These are phyloP conservation scores for Obelidium mucronatum DNA, from an alignment of 192 early-diverging fungal species.

Conservation along the genomic window DNA sequence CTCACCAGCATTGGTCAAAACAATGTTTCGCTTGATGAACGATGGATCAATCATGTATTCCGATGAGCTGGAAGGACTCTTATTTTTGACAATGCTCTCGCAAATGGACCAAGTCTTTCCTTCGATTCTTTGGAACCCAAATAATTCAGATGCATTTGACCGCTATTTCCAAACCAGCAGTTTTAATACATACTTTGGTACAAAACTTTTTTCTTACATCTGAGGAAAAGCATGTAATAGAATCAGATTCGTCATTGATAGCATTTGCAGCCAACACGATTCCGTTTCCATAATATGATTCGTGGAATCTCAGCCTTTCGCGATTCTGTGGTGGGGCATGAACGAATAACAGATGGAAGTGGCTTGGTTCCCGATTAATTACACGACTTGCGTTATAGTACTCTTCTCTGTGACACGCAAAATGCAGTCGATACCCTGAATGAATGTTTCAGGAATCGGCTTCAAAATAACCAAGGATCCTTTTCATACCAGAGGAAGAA, in stretches of 20 bases:
- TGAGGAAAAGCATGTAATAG: slow-evolving; percentile 66
- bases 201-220: too few species aligned
- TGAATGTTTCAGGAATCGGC: neutral
- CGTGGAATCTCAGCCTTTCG: slow-evolving; percentile 61
- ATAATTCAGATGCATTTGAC: slow-evolving; percentile 11
- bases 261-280: slow-evolving; percentile 71
- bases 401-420: slow-evolving; percentile 38
- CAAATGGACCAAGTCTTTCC: slow-evolving; percentile 86
- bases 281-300: slow-evolving; percentile 72
- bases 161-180: slow-evolving; percentile 37
- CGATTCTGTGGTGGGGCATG: slow-evolving; percentile 66
- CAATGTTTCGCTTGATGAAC: slow-evolving; percentile 40
- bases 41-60: slow-evolving; percentile 65
- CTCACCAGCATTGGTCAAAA: slow-evolving; percentile 81
- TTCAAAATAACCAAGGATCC: neutral
- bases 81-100: slow-evolving; percentile 60
- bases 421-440: slow-evolving; percentile 74
- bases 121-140: slow-evolving; percentile 53
- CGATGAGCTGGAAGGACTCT: slow-evolving; percentile 68
- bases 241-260: slow-evolving; percentile 74
- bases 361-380: slow-evolving; percentile 48
- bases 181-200: slow-evolving; percentile 39
- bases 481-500: slow-evolving; percentile 65
- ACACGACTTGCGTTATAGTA: neutral
- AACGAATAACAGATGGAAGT: slow-evolving; percentile 72